These are phyloP conservation scores for Stephanodiscus minutulus DNA, from an alignment of 108 stramenopile species.

Conservation along the genomic window DNA sequence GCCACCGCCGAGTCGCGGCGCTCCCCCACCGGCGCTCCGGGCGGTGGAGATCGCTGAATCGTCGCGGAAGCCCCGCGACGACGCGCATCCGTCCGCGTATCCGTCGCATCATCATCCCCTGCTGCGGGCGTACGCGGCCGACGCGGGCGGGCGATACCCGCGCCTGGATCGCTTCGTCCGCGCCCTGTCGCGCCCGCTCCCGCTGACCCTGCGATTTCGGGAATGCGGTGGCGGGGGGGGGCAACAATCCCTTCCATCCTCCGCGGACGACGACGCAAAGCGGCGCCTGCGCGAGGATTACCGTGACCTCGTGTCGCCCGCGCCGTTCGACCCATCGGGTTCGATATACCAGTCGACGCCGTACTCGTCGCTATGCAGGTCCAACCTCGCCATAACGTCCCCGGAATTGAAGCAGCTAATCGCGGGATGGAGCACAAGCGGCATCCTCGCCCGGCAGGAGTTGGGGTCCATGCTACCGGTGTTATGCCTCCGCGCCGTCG, in stretches of 20 bases:
- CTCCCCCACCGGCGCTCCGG: no score
- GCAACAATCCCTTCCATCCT: not conserved
- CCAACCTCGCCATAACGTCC: slow-evolving; percentile 33
- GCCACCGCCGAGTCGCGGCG: not conserved
- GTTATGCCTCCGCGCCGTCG: slow-evolving; percentile 40
- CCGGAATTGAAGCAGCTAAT: slow-evolving; percentile 65
- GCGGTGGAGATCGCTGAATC: not conserved
- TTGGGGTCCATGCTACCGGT: slow-evolving; percentile 81
- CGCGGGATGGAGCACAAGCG: slow-evolving; percentile 48
- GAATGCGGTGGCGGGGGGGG: not conserved
- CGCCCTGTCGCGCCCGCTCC: slow-evolving; percentile 41
- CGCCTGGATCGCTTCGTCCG: slow-evolving; percentile 28
- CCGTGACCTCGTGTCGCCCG: slow-evolving; percentile 28
- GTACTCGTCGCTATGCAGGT: slow-evolving; percentile 37
- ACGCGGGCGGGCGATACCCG: slow-evolving; percentile 12
- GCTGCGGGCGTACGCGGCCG: slow-evolving; percentile 29
- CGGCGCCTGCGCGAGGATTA: not conserved
- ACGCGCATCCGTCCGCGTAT: not conserved
- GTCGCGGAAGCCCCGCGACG: not conserved
- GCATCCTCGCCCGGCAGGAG: slow-evolving; percentile 77
- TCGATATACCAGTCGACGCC: slow-evolving; percentile 54
- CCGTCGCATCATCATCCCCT: slow-evolving; percentile 25
- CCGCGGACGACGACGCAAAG: not conserved
- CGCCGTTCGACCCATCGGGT: slow-evolving; percentile 30
- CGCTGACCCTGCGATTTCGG: slow-evolving; percentile 52